Conservation (phyloP, 768 basidiomycete species). For the Podaxis sp. region DNA sequence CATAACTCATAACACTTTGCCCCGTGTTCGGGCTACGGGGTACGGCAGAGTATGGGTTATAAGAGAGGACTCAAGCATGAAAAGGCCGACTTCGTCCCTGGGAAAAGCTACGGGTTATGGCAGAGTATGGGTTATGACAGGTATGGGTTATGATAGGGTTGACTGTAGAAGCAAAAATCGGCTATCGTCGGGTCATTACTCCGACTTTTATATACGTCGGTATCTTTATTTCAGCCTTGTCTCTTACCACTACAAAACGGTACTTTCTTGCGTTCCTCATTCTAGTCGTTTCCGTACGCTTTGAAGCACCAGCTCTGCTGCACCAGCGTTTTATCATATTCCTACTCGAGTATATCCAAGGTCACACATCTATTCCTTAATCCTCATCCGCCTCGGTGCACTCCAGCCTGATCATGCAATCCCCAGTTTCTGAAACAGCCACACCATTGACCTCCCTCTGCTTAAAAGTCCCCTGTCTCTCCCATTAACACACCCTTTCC, state of each 20-base stretch:
- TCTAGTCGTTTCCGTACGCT: too few relatives aligned
- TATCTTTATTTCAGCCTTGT: not conserved
- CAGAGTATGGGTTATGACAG: too few relatives aligned
- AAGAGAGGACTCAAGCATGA: too few relatives aligned
- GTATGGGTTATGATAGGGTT: too few relatives aligned
- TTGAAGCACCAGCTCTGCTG: too few relatives aligned
- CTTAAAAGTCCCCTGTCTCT: constrained; percentile 1
- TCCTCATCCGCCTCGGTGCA: not conserved
- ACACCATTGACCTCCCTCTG: constrained; percentile 2
- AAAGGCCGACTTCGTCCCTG: too few relatives aligned
- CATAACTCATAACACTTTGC: too few relatives aligned
- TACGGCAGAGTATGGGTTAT: too few relatives aligned
- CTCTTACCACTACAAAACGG: not conserved
- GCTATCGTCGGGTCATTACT: not conserved
- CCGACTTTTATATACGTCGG: not conserved
- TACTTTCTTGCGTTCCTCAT: not conserved
- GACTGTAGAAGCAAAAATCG: too few relatives aligned
- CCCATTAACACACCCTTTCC: not conserved
- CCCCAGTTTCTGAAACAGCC: not conserved
- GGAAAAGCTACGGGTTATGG: too few relatives aligned
- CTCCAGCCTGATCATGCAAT: not conserved
- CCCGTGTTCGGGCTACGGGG: too few relatives aligned
- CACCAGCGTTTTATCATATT: too few relatives aligned
- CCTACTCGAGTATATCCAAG: not conserved
- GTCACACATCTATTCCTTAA: not conserved